Conservation (phyloP, 768 basidiomycete species). For the Termitomyces sp. region DNA sequence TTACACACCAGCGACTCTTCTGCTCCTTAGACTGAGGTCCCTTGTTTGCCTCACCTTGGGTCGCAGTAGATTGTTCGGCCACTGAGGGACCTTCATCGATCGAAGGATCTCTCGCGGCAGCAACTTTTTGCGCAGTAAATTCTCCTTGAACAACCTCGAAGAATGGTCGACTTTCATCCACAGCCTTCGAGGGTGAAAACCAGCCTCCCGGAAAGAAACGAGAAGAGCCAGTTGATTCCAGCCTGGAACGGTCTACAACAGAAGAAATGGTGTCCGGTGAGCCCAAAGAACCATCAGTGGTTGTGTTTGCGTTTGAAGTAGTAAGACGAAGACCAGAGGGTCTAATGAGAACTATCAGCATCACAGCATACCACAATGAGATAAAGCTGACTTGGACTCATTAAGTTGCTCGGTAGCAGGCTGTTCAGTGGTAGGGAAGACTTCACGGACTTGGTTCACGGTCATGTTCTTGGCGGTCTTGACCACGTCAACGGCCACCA, state of each 20-base stretch:
- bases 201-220: conserved; percentile 54
- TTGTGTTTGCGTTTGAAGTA: conserved; percentile 9
- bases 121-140: conserved; percentile 28
- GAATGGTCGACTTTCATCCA: conserved; percentile 38
- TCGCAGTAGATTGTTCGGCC: conserved; percentile 7
- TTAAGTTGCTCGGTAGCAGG: conserved; percentile 1
- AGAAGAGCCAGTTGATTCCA: conserved; percentile 52
- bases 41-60: conserved; percentile 12
- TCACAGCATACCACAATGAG: background rate
- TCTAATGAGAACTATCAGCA: conserved; percentile 5
- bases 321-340: conserved; percentile 12
- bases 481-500: background rate
- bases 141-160: conserved; percentile 46
- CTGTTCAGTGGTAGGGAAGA: conserved; percentile 12
- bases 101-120: conserved; percentile 11
- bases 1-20: conserved; percentile 32
- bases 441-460: conserved; percentile 2
- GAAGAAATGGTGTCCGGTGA: conserved; percentile 13
- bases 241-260: conserved; percentile 28
- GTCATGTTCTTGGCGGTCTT: background rate
- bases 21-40: conserved; percentile 18
- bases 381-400: conserved; percentile 7
- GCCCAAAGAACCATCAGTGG: background rate
- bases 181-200: conserved; percentile 34
- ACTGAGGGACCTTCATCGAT: conserved; percentile 16